Evolutionary conservation across 1,139 yeast species (phyloP).

Genomic region (Pichia terricola): DNA sequence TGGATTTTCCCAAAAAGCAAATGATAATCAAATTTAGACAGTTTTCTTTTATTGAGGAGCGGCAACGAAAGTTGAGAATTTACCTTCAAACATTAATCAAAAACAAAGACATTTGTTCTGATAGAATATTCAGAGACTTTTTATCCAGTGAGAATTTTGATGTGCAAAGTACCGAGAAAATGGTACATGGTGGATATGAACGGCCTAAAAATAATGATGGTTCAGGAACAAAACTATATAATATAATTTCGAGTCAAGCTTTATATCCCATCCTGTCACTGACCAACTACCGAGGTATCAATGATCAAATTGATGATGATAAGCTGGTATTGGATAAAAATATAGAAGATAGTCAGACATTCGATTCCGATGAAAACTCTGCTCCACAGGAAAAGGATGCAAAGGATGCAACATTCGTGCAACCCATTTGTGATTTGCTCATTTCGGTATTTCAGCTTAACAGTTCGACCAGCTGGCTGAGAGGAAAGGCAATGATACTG

Average conservation of each 20-base stretch:
- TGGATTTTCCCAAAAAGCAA: constrained; percentile 57
- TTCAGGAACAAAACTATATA: constrained; percentile 37
- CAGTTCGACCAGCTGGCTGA: constrained; percentile 61
- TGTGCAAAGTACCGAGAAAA: constrained; percentile 18
- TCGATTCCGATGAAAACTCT: constrained; percentile 4
- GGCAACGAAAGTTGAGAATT: constrained; percentile 51
- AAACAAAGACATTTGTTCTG: constrained; percentile 64
- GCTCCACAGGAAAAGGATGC: constrained; percentile 5
- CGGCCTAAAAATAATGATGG: constrained; percentile 27
- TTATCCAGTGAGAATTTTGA: constrained; percentile 63
- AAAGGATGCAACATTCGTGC: constrained; percentile 43
- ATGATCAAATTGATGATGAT: constrained; percentile 1
- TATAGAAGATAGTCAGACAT: background rate
- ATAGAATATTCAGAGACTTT: constrained; percentile 64
- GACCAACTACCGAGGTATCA: background rate
- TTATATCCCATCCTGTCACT: constrained; percentile 7
- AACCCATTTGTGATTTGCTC: constrained; percentile 73
- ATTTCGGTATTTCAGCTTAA: constrained; percentile 62
- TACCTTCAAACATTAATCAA: constrained; percentile 51
- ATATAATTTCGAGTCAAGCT: constrained; percentile 32
- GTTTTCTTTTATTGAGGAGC: constrained; percentile 51
- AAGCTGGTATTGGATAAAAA: background rate
- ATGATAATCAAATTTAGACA: constrained; percentile 59
- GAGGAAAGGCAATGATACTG: constrained; percentile 77
- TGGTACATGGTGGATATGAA: too few species aligned